A percentile compares a stretch with the other conserved stretches of the same genome.
Evolutionary conservation across 768 basidiomycete species (phyloP).

Genomic region (Termitomyces eurrhizus): DNA sequence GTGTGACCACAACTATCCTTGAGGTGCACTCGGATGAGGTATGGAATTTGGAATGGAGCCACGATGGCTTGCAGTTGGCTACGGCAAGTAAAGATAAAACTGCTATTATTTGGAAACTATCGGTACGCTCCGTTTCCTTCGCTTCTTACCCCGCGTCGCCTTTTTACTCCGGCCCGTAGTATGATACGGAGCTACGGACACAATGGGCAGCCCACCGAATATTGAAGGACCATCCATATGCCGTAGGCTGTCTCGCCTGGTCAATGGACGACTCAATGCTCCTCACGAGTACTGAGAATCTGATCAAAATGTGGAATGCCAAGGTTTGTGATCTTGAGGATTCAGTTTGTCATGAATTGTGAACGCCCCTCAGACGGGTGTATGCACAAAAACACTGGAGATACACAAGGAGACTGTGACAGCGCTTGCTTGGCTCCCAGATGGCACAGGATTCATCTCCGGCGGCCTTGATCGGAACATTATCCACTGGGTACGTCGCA

Average conservation of each 20-base stretch:
- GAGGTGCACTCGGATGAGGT: conserved; percentile 90
- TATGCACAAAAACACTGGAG: conserved; percentile 59
- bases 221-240: conserved; percentile 72
- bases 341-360: not conserved
- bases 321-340: conserved; percentile 48
- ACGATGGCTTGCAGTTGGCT: conserved; percentile 79
- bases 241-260: conserved; percentile 86
- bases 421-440: conserved; percentile 83
- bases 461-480: conserved; percentile 83
- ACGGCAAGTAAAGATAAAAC: conserved; percentile 84
- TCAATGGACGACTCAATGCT: conserved; percentile 84
- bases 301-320: conserved; percentile 87
- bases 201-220: conserved; percentile 56
- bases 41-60: conserved; percentile 96
- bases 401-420: conserved; percentile 83
- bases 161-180: conserved; percentile 2
- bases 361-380: conserved; percentile 56
- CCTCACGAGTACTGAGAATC: conserved; percentile 77
- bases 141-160: conserved; percentile 3
- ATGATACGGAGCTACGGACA: conserved; percentile 25
- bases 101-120: conserved; percentile 86
- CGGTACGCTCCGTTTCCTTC: conserved; percentile 48
- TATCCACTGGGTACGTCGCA: conserved; percentile 64
- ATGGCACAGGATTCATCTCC: conserved; percentile 87
- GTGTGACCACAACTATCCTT: conserved; percentile 78